phyloP scores from a whole-genome alignment of 306 rosid species.

The Rosa rugosa region DNA sequence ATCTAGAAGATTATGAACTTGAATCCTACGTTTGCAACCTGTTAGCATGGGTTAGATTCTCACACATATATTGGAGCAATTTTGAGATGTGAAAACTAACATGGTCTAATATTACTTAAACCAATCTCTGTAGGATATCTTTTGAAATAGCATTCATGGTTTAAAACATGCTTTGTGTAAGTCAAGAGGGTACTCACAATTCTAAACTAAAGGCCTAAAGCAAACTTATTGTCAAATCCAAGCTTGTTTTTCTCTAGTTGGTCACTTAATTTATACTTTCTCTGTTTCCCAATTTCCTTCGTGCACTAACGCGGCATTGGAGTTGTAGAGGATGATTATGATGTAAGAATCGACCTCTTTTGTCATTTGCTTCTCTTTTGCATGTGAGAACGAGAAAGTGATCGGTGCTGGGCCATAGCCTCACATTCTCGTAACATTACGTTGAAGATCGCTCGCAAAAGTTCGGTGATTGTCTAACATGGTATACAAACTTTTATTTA shows the following conservation, averaged over 20 bases:
- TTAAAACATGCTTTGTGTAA: background rate
- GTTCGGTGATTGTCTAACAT: background rate
- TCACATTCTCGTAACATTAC: background rate
- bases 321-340: constrained; percentile 21
- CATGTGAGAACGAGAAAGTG: constrained; percentile 25
- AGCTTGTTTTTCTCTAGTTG: background rate
- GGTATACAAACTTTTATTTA: background rate
- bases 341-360: constrained; percentile 18
- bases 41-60: no score
- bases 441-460: background rate
- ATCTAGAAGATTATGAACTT: background rate
- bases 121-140: background rate
- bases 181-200: constrained; percentile 8
- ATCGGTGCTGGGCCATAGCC: constrained; percentile 22
- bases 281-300: constrained; percentile 27
- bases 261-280: background rate
- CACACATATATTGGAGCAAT: background rate
- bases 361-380: constrained; percentile 24
- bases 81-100: background rate
- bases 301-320: constrained; percentile 67
- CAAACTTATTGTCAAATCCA: background rate
- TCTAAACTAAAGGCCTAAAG: background rate
- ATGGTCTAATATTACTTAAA: background rate
- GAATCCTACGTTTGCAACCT: background rate
- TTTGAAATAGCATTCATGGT: background rate